phyloP scores from a whole-genome alignment of 2,329 filamentous ascomycete genomes.

The Coleophoma cylindrospora region DNA sequence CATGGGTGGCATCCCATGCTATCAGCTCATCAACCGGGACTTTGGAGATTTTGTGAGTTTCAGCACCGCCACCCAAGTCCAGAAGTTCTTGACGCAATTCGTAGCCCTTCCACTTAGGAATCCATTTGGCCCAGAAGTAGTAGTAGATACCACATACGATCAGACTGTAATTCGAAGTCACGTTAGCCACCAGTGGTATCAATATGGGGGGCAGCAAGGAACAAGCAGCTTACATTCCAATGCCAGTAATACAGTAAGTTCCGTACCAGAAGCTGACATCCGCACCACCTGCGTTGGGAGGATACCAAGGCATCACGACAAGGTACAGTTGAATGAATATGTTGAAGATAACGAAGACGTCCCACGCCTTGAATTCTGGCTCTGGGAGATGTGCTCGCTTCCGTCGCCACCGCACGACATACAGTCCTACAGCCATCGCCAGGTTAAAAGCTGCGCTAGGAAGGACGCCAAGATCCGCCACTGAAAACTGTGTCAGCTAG shows the following conservation, averaged over 20 bases:
- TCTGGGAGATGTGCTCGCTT: conserved; percentile 40
- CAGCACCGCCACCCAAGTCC: conserved; percentile 37
- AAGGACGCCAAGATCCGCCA: conserved; percentile 54
- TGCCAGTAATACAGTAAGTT: conserved; percentile 60
- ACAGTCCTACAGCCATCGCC: conserved; percentile 50
- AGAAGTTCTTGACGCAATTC: conserved; percentile 49
- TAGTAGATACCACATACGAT: conserved; percentile 30
- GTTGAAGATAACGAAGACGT: conserved; percentile 51
- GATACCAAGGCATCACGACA: conserved; percentile 68
- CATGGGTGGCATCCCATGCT: conserved; percentile 55
- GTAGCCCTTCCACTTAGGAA: conserved; percentile 49
- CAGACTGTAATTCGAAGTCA: background rate
- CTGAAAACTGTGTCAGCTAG: conserved; percentile 23
- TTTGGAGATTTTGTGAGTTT: conserved; percentile 44
- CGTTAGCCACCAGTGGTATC: background rate
- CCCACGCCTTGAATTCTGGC: conserved; percentile 55
- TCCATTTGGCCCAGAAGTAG: conserved; percentile 47
- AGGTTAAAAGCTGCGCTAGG: conserved; percentile 54
- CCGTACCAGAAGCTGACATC: conserved; percentile 72
- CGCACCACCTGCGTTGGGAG: conserved; percentile 57
- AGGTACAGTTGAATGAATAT: conserved; percentile 56
- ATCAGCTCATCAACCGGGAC: conserved; percentile 44
- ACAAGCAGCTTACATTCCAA: conserved; percentile 50
- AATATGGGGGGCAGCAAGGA: background rate
- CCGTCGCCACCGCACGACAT: conserved; percentile 50